These are phyloP conservation scores for Nannochloropsis granulata DNA, from an alignment of 108 stramenopile genomes.

Conservation along the genomic window DNA sequence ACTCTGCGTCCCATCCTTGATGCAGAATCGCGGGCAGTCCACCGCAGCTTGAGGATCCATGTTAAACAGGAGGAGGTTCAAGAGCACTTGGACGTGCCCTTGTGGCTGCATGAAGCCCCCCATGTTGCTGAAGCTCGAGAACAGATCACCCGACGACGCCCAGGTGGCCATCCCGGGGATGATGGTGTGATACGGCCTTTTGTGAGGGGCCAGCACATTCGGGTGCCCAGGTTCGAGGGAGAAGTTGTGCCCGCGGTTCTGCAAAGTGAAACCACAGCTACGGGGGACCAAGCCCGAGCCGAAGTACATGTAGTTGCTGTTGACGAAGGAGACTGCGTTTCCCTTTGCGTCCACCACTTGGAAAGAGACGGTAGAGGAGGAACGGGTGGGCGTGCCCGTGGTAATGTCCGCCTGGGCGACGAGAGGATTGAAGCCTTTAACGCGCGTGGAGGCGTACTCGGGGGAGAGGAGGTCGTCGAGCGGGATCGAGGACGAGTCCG, in stretches of 20 bases:
- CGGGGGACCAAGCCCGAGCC: constrained; percentile 79
- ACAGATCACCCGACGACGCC: constrained; percentile 59
- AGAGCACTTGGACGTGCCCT: constrained; percentile 81
- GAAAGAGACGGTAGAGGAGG: constrained; percentile 54
- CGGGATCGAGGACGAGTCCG: constrained; percentile 37
- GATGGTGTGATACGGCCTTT: constrained; percentile 92
- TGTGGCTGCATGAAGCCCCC: constrained; percentile 96
- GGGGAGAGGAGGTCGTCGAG: constrained; percentile 28
- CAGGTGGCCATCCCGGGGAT: constrained; percentile 77
- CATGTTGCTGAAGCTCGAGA: constrained; percentile 77
- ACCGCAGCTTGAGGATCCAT: constrained; percentile 56
- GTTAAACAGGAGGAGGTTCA: constrained; percentile 52
- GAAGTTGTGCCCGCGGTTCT: constrained; percentile 86
- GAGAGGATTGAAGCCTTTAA: constrained; percentile 1
- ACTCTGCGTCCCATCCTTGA: constrained; percentile 55
- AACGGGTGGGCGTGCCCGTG: constrained; percentile 6
- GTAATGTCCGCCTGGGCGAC: neutral
- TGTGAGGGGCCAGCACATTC: constrained; percentile 59
- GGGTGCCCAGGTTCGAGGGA: constrained; percentile 56
- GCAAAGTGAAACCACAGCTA: constrained; percentile 82
- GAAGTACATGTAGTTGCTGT: constrained; percentile 86
- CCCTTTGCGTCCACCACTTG: constrained; percentile 66
- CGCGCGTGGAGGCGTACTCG: constrained; percentile 22
- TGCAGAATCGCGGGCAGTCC: constrained; percentile 84
- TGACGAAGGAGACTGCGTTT: constrained; percentile 86